phyloP scores from a whole-genome alignment of 2,329 filamentous ascomycete genomes.

The Diaporthe citri region DNA sequence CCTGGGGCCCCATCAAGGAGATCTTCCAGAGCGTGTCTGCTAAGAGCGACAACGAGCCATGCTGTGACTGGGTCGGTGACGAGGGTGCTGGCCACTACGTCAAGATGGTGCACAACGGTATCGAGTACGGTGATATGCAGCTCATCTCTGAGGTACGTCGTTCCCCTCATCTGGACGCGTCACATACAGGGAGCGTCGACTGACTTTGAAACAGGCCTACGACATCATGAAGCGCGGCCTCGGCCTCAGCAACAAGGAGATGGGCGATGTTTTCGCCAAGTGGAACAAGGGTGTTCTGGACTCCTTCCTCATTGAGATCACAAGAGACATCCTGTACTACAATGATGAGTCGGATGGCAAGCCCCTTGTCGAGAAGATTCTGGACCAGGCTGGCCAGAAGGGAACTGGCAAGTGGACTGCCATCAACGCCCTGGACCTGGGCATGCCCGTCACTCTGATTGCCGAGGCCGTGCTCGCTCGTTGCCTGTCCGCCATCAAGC shows the following conservation, averaged over 20 bases:
- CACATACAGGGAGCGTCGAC: background rate
- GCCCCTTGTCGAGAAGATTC: slow-evolving; percentile 96
- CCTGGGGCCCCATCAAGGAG: slow-evolving; percentile 98
- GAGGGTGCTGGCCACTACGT: slow-evolving; percentile 99
- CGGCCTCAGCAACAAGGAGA: slow-evolving; percentile 90
- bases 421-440: slow-evolving; percentile 97
- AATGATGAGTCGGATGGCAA: slow-evolving; percentile 89
- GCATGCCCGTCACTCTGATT: slow-evolving; percentile 98
- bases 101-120: slow-evolving; percentile 99
- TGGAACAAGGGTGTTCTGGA: slow-evolving; percentile 99
- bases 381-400: slow-evolving; percentile 98
- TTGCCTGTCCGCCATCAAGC: slow-evolving; percentile 94
- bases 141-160: slow-evolving; percentile 92
- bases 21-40: slow-evolving; percentile 98
- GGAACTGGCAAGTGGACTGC: slow-evolving; percentile 99
- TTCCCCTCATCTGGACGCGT: background rate
- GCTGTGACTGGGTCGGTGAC: slow-evolving; percentile 99
- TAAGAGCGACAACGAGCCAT: slow-evolving; percentile 96
- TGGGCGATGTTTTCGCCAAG: slow-evolving; percentile 91
- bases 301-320: slow-evolving; percentile 99
- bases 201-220: slow-evolving; percentile 77
- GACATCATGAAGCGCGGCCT: slow-evolving; percentile 99
- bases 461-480: slow-evolving; percentile 96
- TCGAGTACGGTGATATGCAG: slow-evolving; percentile 99
- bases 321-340: slow-evolving; percentile 97